A percentile compares a stretch with the other conserved stretches of the same genome.
Evolutionary conservation across 768 basidiomycete genomes (phyloP).

Genomic region (Lentinula detonsa): DNA sequence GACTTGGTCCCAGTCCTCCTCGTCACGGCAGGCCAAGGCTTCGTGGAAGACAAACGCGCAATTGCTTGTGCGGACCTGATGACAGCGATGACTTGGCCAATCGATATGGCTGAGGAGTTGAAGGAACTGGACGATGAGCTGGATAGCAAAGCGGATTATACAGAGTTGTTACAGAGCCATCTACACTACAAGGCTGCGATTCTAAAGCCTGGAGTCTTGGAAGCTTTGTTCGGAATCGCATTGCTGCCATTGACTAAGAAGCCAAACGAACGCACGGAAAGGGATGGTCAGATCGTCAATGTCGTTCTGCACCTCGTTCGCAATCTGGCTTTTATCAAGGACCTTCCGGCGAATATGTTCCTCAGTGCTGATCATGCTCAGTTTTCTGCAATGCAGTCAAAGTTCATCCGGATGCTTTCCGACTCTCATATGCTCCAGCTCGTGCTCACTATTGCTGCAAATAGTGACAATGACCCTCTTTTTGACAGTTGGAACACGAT

Average conservation of each 20-base stretch:
- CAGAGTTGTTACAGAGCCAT: constrained; percentile 75
- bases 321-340: constrained; percentile 93
- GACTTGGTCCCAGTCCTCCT: constrained; percentile 86
- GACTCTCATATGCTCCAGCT: constrained; percentile 72
- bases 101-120: constrained; percentile 90
- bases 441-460: constrained; percentile 81
- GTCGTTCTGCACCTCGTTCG: constrained; percentile 85
- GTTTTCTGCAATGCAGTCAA: constrained; percentile 71
- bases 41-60: constrained; percentile 77
- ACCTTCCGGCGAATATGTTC: constrained; percentile 66
- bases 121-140: constrained; percentile 84
- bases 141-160: constrained; percentile 84
- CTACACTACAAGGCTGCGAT: constrained; percentile 84
- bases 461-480: constrained; percentile 67
- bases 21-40: constrained; percentile 70
- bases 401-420: constrained; percentile 63
- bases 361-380: constrained; percentile 77
- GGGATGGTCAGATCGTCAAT: constrained; percentile 83
- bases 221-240: constrained; percentile 68
- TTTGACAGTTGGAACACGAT: constrained; percentile 86
- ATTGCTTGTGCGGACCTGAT: constrained; percentile 84
- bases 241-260: constrained; percentile 74
- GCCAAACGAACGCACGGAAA: constrained; percentile 61
- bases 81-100: constrained; percentile 98
- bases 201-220: constrained; percentile 60